Evolutionary conservation across 768 basidiomycete species (phyloP), one percentile per base, ranked within the genome.

Genomic region (Fomitopsis serialis): DNA sequence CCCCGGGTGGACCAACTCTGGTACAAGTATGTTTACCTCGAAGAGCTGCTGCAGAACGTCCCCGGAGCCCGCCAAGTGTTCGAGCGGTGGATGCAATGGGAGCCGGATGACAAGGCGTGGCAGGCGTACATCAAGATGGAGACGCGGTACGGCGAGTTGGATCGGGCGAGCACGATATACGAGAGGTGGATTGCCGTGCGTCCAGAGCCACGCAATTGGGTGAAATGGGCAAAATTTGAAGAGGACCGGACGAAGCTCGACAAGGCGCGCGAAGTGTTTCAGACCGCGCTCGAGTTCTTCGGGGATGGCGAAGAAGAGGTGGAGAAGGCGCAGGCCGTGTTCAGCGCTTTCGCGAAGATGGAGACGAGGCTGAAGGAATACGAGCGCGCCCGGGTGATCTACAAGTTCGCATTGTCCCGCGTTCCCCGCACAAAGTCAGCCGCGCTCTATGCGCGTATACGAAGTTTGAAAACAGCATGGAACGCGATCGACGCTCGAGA

Each of bases 1-100:
- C 97, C 97, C 10, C 87, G 97, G 43, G 85, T 99, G 46, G 95
- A 99, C 68, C 89, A 96, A 65, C 79, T 99, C 7, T 98, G 97
- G 97, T 98, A 98, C 81, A 98, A 98, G 69, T 99, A 98, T 53
- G 96, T 99, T 54, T 98, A 97, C 70, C 82, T 99, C 51, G 97
- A 99, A 66, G 97, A 99, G 67, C 80, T 99, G 2, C 80, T 99
- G 12, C 89, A 95, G 63, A 98, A 99, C 64, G 87, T 99, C 29
- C 84, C 95, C 1, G 97, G 97, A 36, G 94, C 95, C 1, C 85
- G 97, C 9, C 96, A 98, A 66, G 92, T 98, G 52, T 99, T 98
- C 57, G 97, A 99, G 69, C 82, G 97, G 44, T 99, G 97, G 97
- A 96, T 98, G 93, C 82, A 92, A 59, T 98, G 97, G 97, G 97